Base-by-base conservation (phyloP, 805 yeast genomes). In the Clavispora phyllophila region DNA sequence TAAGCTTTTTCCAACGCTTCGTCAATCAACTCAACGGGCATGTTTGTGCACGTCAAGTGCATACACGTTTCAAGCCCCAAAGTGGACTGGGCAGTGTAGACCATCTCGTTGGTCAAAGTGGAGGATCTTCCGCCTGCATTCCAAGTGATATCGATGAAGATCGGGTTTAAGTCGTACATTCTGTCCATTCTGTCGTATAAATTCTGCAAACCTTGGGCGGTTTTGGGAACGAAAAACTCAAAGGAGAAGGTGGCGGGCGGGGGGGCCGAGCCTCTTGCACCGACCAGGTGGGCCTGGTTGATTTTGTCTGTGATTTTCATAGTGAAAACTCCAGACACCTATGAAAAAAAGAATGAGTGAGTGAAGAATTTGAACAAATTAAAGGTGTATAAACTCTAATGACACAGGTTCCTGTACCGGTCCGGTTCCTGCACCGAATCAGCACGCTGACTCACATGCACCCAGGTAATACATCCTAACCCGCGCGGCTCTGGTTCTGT, bases 1-100 rank as follows among this genome's bases (percentile, higher is more conserved):
- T 82, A 87, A 0, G 98, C 99, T 46, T 81, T 81, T 45, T 80
- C 75, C 51, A 91, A 73, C 4, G 99, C 98, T 45, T 80, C 76
- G 58, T 90, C 96, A 49, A 93, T 85, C 49, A 83, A 70, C 32
- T 76, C 78, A 23, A 81, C 71, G 23, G 89, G 79, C 99, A 93
- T 93, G 56, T 90, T 91, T 14, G 97, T 89, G 59, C 99, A 93
- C 2, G 99, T 93, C 65, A 93, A 73, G 63, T 93, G 99, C 96
- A 93, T 90, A 62, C 98, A 93, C 0, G 98, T 91, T 57, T 91
- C 98, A 47, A 91, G 70, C 8, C 97, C 97, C 42, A 90, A 71
- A 3, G 88, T 90, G 2, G 90, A 81, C 54, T 90, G 96, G 0
- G 97, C 79, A 3, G 95, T 88, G 53, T 88, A 78, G 5, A 93